phyloP scores from a whole-genome alignment of 345 rosid species.

The Brassica incana region DNA sequence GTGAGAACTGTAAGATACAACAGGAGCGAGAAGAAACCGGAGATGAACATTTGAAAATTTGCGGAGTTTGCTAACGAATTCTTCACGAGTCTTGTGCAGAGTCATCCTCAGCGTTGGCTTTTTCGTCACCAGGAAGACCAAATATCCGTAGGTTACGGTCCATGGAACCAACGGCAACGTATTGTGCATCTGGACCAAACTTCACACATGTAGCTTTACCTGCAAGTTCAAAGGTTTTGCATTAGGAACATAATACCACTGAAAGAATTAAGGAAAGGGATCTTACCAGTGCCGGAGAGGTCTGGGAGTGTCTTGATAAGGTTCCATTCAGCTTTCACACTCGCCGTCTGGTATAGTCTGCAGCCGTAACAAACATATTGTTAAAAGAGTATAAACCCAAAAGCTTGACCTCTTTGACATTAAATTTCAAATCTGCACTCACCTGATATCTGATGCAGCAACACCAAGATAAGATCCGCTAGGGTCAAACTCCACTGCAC shows the following conservation, averaged over 20 bases:
- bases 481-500: slow-evolving; percentile 90
- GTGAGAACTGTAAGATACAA: slow-evolving; percentile 20
- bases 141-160: slow-evolving; percentile 84
- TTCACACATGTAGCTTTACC: slow-evolving; percentile 72
- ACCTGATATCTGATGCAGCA: slow-evolving; percentile 90
- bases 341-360: slow-evolving; percentile 88
- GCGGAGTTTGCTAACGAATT: slow-evolving; percentile 4
- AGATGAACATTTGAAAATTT: background rate
- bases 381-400: background rate
- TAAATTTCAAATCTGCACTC: slow-evolving; percentile 9
- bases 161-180: slow-evolving; percentile 87
- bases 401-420: background rate
- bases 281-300: slow-evolving; percentile 87
- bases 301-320: slow-evolving; percentile 87
- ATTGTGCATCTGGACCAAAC: slow-evolving; percentile 84
- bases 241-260: background rate
- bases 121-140: slow-evolving; percentile 63
- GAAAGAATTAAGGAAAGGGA: background rate
- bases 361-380: slow-evolving; percentile 19
- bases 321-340: slow-evolving; percentile 94
- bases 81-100: slow-evolving; percentile 47
- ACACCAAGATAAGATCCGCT: slow-evolving; percentile 87
- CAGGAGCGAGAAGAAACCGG: background rate
- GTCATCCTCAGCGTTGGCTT: slow-evolving; percentile 13
- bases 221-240: slow-evolving; percentile 29